Percentiles rank a stretch among this genome's conserved stretches.
Evolutionary conservation across 768 basidiomycete genomes (phyloP).

Genomic region (Suillus subluteus): DNA sequence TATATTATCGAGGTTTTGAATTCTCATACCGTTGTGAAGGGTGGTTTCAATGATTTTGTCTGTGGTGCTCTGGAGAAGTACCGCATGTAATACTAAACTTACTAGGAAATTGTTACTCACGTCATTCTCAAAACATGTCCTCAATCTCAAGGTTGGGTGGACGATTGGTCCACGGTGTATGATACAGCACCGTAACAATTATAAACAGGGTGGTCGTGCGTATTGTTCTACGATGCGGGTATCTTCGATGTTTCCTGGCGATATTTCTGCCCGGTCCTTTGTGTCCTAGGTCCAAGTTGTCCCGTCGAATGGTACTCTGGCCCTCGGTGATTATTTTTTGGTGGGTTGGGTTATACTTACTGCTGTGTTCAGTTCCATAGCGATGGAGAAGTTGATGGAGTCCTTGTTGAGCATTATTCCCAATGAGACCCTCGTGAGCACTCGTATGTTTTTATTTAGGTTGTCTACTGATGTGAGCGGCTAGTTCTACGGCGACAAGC

Average conservation of each 20-base stretch:
- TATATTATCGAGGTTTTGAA: background rate
- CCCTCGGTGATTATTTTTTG: background rate
- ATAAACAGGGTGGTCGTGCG: constrained; percentile 46
- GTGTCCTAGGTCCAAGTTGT: background rate
- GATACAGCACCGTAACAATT: background rate
- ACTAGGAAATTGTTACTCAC: constrained; percentile 58
- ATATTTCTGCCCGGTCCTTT: background rate
- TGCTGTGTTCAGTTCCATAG: too few species aligned
- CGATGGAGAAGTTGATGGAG: background rate
- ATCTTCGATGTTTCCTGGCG: constrained; percentile 22
- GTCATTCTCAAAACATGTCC: constrained; percentile 58
- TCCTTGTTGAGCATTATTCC: background rate
- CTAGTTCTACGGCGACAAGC: background rate
- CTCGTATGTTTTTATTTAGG: background rate
- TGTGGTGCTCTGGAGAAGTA: constrained; percentile 13
- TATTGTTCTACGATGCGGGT: constrained; percentile 60
- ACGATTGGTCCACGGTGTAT: background rate
- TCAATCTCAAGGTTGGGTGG: constrained; percentile 60
- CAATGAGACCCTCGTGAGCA: background rate
- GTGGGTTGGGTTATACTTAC: background rate
- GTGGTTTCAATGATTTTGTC: constrained; percentile 68
- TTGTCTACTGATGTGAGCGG: background rate
- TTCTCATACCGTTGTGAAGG: constrained; percentile 38
- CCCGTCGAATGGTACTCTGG: background rate
- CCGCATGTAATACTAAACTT: background rate